Base-by-base conservation (phyloP, 345 rosid genomes). In the Moricandia moricandioides region DNA sequence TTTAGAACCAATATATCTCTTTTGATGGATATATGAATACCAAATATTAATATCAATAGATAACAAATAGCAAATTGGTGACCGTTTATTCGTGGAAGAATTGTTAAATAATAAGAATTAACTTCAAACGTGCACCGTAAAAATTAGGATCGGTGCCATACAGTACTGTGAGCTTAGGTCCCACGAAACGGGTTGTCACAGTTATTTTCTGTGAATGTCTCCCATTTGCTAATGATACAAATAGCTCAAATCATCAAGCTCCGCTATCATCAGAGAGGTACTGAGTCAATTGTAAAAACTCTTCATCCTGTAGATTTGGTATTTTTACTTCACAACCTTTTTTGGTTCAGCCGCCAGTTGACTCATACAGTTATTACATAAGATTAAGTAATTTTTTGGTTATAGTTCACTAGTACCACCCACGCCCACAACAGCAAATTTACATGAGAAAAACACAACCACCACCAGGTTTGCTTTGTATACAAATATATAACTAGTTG, bases 391-490 rank as follows among this genome's bases (percentile, higher is more conserved):
- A 76, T 69, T 70, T 10, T 69, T 70, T 63, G 71, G 52, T 70
- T 70, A 55, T 30, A 30, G 21, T 62, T 56, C 72, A 71, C 37
- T 35, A 64, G 62, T 65, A 77, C 31, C 62, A 69, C 12, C 56
- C 12, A 29, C 33, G 37, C 24, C 24, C 77, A 71, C 81, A 65
- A 49, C 57, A 65, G 1, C n/a, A 71, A 59, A 35, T 60, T 37
- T 66, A 78, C 81, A 71, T 1, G 26, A 64, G 61, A 64, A 63
- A 47, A 63, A 65, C 12, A 70, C 37, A 47, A 58, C 56, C 7
- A 71, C 45, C 73, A 65, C 80, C 76, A 64, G 9, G 71, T 77
- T 65, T 70, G 35, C 49, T 59, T 71, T 71, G 73, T 66, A 66
- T 78, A 71, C 58, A 59, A 26, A 52, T 54, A 65, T 62, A 47